phyloP scores from a whole-genome alignment of 2,329 filamentous ascomycete genomes.

The Penicillium sp. region DNA sequence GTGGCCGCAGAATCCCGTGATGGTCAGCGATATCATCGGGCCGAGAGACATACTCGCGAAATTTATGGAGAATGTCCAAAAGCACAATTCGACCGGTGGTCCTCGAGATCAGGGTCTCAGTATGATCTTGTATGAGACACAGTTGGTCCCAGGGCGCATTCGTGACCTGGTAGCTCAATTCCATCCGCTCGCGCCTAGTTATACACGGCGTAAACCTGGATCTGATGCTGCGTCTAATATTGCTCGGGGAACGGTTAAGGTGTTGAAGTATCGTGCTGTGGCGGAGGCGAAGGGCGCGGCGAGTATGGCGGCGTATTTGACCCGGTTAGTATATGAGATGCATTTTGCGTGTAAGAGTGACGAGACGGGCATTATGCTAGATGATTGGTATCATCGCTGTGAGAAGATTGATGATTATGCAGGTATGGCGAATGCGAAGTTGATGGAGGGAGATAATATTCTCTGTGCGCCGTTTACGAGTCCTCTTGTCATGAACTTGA shows the following conservation, averaged over 20 bases:
- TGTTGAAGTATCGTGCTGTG: slow-evolving; percentile 7
- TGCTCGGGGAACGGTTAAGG: background rate
- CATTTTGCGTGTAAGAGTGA: slow-evolving; percentile 16
- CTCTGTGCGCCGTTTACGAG: slow-evolving; percentile 22
- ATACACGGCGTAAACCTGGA: background rate
- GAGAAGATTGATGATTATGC: slow-evolving; percentile 11
- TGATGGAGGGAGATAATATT: slow-evolving; percentile 22
- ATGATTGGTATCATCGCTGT: slow-evolving; percentile 10
- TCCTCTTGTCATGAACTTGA: slow-evolving; percentile 22
- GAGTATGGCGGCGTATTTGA: slow-evolving; percentile 11
- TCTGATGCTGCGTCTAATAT: background rate
- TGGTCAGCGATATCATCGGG: slow-evolving; percentile 16
- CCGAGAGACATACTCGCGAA: slow-evolving; percentile 8
- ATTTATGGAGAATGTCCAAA: slow-evolving; percentile 13
- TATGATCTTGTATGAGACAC: slow-evolving; percentile 3
- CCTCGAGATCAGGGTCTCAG: slow-evolving; percentile 9
- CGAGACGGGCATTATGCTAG: slow-evolving; percentile 1
- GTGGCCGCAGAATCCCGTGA: slow-evolving; percentile 10
- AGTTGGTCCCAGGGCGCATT: background rate
- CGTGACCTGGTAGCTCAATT: slow-evolving; percentile 6
- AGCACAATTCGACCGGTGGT: slow-evolving; percentile 5
- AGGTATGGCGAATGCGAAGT: slow-evolving; percentile 22
- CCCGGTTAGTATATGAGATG: slow-evolving; percentile 16
- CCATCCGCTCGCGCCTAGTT: slow-evolving; percentile 11
- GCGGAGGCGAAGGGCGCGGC: slow-evolving; percentile 6